These are phyloP conservation scores for Euphorbia peplus DNA, from an alignment of 345 rosid species.

Conservation along the genomic window DNA sequence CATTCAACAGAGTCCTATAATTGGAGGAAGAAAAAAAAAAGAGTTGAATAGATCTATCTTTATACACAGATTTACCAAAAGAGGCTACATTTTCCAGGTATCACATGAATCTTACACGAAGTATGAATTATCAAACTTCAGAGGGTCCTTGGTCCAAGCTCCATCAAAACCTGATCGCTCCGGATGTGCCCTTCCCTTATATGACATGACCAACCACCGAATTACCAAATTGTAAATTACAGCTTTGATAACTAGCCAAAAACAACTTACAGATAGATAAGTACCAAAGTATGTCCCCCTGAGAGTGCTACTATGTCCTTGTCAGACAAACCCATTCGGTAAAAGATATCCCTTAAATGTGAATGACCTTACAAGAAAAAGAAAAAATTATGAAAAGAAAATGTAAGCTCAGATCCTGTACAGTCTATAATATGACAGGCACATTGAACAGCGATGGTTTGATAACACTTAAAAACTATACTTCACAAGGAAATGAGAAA, in stretches of 20 bases:
- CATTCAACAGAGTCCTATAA: slow-evolving; percentile 66
- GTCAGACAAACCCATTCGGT: slow-evolving; percentile 86
- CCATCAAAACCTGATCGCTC: slow-evolving; percentile 97
- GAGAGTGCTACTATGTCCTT: slow-evolving; percentile 83
- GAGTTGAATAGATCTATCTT: not conserved
- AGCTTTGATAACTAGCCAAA: not conserved
- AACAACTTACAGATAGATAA: slow-evolving; percentile 7
- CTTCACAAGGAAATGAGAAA: not conserved
- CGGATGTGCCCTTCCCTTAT: slow-evolving; percentile 83
- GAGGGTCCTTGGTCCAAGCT: slow-evolving; percentile 91
- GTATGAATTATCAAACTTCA: slow-evolving; percentile 90
- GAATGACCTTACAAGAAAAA: slow-evolving; percentile 44
- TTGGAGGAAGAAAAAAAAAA: not conserved
- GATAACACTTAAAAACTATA: not conserved
- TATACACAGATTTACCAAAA: slow-evolving; percentile 3
- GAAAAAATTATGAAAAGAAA: not conserved
- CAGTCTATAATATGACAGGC: not conserved
- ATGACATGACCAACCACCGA: slow-evolving; percentile 20
- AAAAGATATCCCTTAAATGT: slow-evolving; percentile 77
- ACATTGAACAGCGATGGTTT: not conserved
- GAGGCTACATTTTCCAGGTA: not conserved
- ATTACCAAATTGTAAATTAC: slow-evolving; percentile 6
- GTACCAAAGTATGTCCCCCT: slow-evolving; percentile 51
- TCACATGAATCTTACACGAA: slow-evolving; percentile 57
- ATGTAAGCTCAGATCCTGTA: not conserved